These are phyloP conservation scores for Aquilaria yunnanensis DNA, from an alignment of 345 rosid genomes.

Conservation along the genomic window DNA sequence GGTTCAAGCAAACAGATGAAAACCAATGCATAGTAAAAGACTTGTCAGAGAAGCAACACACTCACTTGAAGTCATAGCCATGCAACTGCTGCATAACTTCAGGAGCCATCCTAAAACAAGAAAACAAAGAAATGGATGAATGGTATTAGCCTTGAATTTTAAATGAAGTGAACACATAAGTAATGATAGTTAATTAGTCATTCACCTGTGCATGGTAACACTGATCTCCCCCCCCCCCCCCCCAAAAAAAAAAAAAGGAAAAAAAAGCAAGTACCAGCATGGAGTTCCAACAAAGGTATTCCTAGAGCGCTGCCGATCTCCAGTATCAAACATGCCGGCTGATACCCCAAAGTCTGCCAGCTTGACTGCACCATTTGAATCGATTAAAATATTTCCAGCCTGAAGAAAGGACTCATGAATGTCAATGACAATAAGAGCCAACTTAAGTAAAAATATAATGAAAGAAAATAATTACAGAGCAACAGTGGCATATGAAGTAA, in stretches of 20 bases:
- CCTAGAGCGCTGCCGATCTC: constrained; percentile 95
- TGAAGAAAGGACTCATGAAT: constrained; percentile 26
- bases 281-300: constrained; percentile 99
- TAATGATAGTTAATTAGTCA: background rate
- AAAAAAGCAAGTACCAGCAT: constrained; percentile 63
- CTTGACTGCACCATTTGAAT: constrained; percentile 76
- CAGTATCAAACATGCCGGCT: constrained; percentile 97
- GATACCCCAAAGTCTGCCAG: constrained; percentile 98
- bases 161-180: background rate
- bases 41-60: constrained; percentile 16
- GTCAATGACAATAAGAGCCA: constrained; percentile 16
- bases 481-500: background rate
- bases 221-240: too few relatives aligned
- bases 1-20: constrained; percentile 9
- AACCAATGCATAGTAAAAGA: background rate
- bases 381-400: constrained; percentile 94
- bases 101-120: constrained; percentile 91
- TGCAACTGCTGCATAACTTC: constrained; percentile 99
- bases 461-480: constrained; percentile 4
- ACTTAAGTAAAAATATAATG: background rate
- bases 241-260: background rate
- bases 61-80: constrained; percentile 99
- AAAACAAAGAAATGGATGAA: constrained; percentile 11
- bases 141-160: constrained; percentile 1
- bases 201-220: too few relatives aligned